Base-by-base conservation (phyloP, 257 asterid genomes). In the Mitragyna speciosa region DNA sequence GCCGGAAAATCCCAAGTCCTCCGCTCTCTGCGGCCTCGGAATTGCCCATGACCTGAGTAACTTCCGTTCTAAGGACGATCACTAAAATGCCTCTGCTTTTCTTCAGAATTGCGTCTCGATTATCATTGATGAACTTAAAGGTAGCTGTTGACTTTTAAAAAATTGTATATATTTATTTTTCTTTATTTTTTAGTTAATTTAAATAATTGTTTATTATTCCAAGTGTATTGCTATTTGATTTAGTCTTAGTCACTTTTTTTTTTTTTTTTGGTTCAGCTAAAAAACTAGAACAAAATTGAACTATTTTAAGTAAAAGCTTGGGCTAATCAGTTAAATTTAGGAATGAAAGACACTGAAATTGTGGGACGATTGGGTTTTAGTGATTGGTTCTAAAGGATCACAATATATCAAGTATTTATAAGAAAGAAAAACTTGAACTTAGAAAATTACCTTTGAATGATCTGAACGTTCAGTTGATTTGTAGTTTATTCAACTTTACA, bases 41-140 rank as follows among this genome's bases (percentile, higher is more conserved):
- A 61, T 86, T 10, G 58, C 80, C 52, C 86, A 83, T 56, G 86
- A 78, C 65, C 41, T 64, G 43, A 54, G 69, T 22, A 83, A 45
- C 78, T 88, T 88, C 85, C 76, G 61, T 39, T 17, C 76, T 71
- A 83, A 70, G 75, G 78, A 85, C 71, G 86, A 88, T 75, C 58
- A 52, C 83, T 78, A 86, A 15, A 87, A 80, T 39, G 93, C 92
- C 66, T 68, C 85, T 51, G 51, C 82, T 73, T 70, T 72, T 78
- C 86, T 90, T 41, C 83, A 74, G 56, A 75, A 76, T 81, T 90
- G 79, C 82, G 78, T 90, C 51, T 73, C 85, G 16, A 86, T 90
- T 51, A 76, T 87, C 54, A 87, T 87, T 54, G 87, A 88, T 83
- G 86, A 86, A 76, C 88, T 90, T 66, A 82, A 66, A 84, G 93